phyloP scores from a whole-genome alignment of 108 stramenopile species.

The Fragilaria radians region DNA sequence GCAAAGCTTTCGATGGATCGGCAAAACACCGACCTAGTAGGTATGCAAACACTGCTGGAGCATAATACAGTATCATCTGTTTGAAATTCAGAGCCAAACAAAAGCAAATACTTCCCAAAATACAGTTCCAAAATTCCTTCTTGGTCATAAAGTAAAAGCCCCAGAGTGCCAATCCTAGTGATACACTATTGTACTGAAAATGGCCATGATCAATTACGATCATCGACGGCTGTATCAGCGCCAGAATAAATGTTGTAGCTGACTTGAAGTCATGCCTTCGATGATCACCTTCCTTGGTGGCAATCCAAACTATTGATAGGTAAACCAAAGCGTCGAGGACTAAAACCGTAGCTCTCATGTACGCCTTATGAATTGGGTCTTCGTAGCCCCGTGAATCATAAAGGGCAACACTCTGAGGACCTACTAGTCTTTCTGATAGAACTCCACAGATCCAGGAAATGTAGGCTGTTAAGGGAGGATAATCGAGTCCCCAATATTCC shows the following conservation, averaged over 20 bases:
- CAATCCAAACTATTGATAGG: conserved; percentile 41
- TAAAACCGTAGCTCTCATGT: conserved; percentile 74
- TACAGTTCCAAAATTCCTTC: conserved; percentile 26
- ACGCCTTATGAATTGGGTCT: conserved; percentile 64
- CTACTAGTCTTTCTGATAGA: conserved; percentile 45
- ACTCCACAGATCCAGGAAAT: conserved; percentile 58
- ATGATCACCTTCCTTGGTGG: neutral
- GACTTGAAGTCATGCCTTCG: neutral
- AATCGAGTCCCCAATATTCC: conserved; percentile 95
- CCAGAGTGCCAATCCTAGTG: conserved; percentile 78
- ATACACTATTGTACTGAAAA: conserved; percentile 94
- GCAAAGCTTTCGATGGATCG: neutral
- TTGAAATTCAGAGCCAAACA: conserved; percentile 91
- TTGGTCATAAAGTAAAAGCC: conserved; percentile 53
- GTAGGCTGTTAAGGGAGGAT: conserved; percentile 92
- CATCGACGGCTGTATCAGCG: conserved; percentile 58
- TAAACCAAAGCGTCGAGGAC: conserved; percentile 54
- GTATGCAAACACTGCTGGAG: conserved; percentile 85
- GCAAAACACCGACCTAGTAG: conserved; percentile 67
- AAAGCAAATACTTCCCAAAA: conserved; percentile 68
- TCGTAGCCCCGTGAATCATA: conserved; percentile 78
- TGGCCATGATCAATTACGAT: conserved; percentile 94
- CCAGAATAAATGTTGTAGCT: neutral
- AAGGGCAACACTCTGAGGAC: conserved; percentile 52
- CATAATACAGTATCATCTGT: conserved; percentile 95